These are phyloP conservation scores for Kuraishia molischiana DNA, from an alignment of 805 yeast species.

Conservation along the genomic window DNA sequence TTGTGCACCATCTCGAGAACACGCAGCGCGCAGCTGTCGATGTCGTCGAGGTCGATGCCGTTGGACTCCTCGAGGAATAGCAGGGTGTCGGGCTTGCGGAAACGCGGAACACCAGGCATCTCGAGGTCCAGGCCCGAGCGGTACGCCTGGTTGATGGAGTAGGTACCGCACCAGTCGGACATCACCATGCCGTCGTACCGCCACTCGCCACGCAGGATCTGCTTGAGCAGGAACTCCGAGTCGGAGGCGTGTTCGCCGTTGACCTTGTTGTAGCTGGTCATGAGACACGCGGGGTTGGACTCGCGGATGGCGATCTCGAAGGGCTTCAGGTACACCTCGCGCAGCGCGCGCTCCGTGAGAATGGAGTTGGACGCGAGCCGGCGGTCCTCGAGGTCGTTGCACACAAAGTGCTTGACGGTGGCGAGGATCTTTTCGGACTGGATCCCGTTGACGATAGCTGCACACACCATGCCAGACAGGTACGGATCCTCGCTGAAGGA, in stretches of 20 bases:
- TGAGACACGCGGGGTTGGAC: constrained; percentile 41
- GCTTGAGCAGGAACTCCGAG: constrained; percentile 28
- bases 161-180: constrained; percentile 60
- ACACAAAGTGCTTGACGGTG: constrained; percentile 51
- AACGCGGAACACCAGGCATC: constrained; percentile 55
- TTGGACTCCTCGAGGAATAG: constrained; percentile 29
- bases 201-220: constrained; percentile 47
- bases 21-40: constrained; percentile 38
- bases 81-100: constrained; percentile 29
- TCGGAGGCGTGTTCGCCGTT: constrained; percentile 53
- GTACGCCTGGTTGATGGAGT: constrained; percentile 34
- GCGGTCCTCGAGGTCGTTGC: constrained; percentile 54
- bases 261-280: constrained; percentile 57
- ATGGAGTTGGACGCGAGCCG: constrained; percentile 37
- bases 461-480: constrained; percentile 34
- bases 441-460: constrained; percentile 43
- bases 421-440: constrained; percentile 42
- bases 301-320: constrained; percentile 49
- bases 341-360: constrained; percentile 48
- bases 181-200: constrained; percentile 43
- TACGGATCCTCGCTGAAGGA: constrained; percentile 32
- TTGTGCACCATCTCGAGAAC: constrained; percentile 38
- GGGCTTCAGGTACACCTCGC: constrained; percentile 57
- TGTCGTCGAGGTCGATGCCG: constrained; percentile 27
- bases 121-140: constrained; percentile 54